A percentile compares a stretch with the other conserved stretches of the same genome.
These are phyloP conservation scores for Exserohilum rostratum DNA, from an alignment of 2,329 filamentous ascomycete genomes.

Conservation along the genomic window DNA sequence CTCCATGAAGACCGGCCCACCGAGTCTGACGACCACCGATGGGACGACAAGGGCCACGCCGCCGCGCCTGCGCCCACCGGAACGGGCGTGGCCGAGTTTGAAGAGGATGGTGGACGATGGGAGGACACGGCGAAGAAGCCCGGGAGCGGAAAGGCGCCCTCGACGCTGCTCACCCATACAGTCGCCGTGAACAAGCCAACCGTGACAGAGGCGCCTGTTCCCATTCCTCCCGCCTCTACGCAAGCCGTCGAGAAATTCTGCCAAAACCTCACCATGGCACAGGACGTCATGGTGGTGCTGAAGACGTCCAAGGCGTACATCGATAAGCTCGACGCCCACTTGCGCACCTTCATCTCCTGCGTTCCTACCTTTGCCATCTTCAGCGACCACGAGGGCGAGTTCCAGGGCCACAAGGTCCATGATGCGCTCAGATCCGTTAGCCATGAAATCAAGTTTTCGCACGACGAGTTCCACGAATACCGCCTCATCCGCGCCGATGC, in stretches of 20 bases:
- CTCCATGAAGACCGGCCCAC: conserved; percentile 11
- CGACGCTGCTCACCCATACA: conserved; percentile 16
- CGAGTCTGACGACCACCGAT: conserved; percentile 19
- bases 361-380: conserved; percentile 63
- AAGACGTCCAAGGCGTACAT: conserved; percentile 66
- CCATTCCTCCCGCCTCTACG: conserved; percentile 2
- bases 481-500: conserved; percentile 54
- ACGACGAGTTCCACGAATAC: conserved; percentile 60
- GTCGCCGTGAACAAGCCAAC: neutral
- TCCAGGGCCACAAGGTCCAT: conserved; percentile 57
- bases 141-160: conserved; percentile 11
- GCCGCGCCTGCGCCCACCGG: conserved; percentile 4
- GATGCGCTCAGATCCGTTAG: conserved; percentile 57
- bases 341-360: conserved; percentile 61
- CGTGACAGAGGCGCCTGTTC: neutral
- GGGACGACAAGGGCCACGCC: conserved; percentile 17
- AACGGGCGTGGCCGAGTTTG: conserved; percentile 19
- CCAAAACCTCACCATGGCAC: conserved; percentile 40
- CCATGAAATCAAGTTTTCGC: conserved; percentile 37
- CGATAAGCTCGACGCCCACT: conserved; percentile 61
- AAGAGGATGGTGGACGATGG: conserved; percentile 30
- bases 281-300: conserved; percentile 63
- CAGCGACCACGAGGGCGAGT: conserved; percentile 62
- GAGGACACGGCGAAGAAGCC: conserved; percentile 20
- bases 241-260: conserved; percentile 23